A percentile compares a stretch with the other conserved stretches of the same genome.
Evolutionary conservation across 345 rosid genomes (phyloP).

Genomic region (Sisymbrium altissimum): DNA sequence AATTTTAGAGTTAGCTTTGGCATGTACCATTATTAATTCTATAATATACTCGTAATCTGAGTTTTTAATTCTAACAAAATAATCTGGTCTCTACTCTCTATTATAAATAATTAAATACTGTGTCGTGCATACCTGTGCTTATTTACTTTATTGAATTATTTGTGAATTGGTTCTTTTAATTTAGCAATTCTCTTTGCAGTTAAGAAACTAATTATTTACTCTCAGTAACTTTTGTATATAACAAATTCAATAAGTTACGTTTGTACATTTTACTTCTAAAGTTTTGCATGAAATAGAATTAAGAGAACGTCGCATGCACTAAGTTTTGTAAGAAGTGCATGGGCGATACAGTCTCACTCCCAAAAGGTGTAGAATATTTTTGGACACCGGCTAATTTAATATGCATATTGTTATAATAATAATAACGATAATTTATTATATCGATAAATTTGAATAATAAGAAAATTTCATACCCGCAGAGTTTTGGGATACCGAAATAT

Average conservation of each 20-base stretch:
- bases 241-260: background rate
- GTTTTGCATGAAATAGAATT: background rate
- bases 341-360: background rate
- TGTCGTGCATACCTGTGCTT: slow-evolving; percentile 18
- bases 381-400: too few relatives aligned
- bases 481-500: too few relatives aligned
- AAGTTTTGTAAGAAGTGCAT: background rate
- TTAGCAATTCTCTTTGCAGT: background rate
- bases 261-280: background rate
- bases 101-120: slow-evolving; percentile 1
- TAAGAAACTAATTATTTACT: too few relatives aligned
- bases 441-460: too few relatives aligned
- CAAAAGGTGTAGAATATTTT: too few relatives aligned
- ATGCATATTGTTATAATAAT: too few relatives aligned
- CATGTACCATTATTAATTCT: background rate
- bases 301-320: background rate
- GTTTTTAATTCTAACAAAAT: background rate
- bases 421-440: too few relatives aligned
- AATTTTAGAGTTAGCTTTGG: background rate
- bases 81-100: background rate
- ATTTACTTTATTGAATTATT: background rate
- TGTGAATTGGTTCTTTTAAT: background rate
- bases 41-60: background rate
- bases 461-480: too few relatives aligned
- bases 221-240: too few relatives aligned